A percentile compares a stretch with the other conserved stretches of the same genome.
Evolutionary conservation across 768 basidiomycete genomes (phyloP).

Genomic region (Suillus occidentalis): DNA sequence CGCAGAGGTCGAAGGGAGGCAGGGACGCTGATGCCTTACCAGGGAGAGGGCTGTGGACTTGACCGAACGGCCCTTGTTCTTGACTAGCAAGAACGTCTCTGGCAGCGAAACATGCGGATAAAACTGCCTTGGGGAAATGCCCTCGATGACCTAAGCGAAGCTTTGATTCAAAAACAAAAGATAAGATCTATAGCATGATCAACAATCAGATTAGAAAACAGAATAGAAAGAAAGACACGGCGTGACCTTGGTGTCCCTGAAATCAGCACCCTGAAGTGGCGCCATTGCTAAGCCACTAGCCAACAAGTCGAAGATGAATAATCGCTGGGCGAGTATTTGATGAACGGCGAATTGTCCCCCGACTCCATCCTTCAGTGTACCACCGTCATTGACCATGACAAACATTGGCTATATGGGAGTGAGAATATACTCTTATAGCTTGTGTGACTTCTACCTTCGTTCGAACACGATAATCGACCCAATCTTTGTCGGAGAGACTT

Average conservation of each 20-base stretch:
- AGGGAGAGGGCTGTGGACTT: background rate
- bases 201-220: background rate
- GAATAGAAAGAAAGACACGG: background rate
- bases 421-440: background rate
- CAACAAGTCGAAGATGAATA: slow-evolving; percentile 50
- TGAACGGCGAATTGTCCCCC: slow-evolving; percentile 18
- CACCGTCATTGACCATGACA: slow-evolving; percentile 57
- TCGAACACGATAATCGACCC: slow-evolving; percentile 44
- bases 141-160: slow-evolving; percentile 19
- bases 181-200: slow-evolving; percentile 45
- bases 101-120: slow-evolving; percentile 11
- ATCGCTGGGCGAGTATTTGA: slow-evolving; percentile 46
- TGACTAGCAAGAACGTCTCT: slow-evolving; percentile 16
- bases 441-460: slow-evolving; percentile 37
- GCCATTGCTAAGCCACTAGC: slow-evolving; percentile 50
- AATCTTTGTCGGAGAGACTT: slow-evolving; percentile 44
- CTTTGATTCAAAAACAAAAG: slow-evolving; percentile 55
- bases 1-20: background rate
- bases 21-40: background rate
- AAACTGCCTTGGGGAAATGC: slow-evolving; percentile 15
- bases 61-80: background rate
- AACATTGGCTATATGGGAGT: slow-evolving; percentile 58
- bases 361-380: slow-evolving; percentile 17
- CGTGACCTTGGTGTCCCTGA: slow-evolving; percentile 61
- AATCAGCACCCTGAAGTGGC: slow-evolving; percentile 53